Evolutionary conservation across 148 eudicot genomes (phyloP).

Genomic region (Heliamphora exappendiculata): DNA sequence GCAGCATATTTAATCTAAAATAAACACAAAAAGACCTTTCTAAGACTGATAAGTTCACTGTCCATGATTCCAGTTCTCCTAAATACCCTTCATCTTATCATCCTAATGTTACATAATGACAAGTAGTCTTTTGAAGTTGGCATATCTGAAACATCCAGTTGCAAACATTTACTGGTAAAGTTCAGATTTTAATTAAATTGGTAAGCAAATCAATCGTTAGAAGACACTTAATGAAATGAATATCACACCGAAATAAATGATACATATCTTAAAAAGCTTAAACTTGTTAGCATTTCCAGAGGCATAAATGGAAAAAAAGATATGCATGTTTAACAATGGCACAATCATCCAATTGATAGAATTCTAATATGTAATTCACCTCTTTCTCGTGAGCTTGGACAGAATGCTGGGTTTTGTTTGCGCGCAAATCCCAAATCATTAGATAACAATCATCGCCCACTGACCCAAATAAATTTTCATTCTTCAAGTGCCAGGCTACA

Average conservation of each 20-base stretch:
- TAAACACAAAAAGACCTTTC: neutral
- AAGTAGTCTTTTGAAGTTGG: neutral
- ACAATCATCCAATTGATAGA: neutral
- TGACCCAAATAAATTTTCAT: slow-evolving; percentile 82
- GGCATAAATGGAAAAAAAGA: neutral
- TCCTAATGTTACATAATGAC: neutral
- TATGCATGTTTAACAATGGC: neutral
- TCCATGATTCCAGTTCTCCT: neutral
- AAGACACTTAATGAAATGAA: neutral
- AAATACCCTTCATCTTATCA: neutral
- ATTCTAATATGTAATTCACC: slow-evolving; percentile 30
- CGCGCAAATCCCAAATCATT: slow-evolving; percentile 86
- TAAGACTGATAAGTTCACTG: neutral
- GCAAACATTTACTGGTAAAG: neutral
- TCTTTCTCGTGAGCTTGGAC: slow-evolving; percentile 80
- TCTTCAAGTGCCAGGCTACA: slow-evolving; percentile 80
- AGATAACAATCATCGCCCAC: slow-evolving; percentile 81
- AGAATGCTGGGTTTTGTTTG: slow-evolving; percentile 73
- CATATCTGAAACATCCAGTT: neutral
- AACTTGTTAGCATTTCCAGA: neutral
- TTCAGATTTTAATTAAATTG: neutral
- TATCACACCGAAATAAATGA: neutral
- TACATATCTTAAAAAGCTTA: neutral
- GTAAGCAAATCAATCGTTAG: neutral
- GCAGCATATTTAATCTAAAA: too few relatives aligned